Percentiles rank a stretch among this genome's conserved stretches.
phyloP scores from a whole-genome alignment of 495 filamentous ascomycete species.

The Penicillium malachiteum region DNA sequence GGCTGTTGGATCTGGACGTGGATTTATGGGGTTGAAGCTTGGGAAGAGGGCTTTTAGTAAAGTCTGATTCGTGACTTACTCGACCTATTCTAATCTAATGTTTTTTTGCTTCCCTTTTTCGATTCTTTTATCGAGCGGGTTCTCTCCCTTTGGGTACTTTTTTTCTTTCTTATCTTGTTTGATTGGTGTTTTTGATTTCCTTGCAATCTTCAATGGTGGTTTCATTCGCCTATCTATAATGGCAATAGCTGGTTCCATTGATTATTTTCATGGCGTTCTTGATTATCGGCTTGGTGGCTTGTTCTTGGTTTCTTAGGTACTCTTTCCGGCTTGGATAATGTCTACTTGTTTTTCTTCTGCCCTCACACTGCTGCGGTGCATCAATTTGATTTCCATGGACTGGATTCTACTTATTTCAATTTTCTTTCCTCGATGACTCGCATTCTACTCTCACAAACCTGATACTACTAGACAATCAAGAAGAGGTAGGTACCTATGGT shows the following conservation, averaged over 20 bases:
- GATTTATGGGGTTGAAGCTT: slow-evolving; percentile 40
- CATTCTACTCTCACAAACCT: too few relatives aligned
- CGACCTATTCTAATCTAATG: not conserved
- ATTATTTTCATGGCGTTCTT: not conserved
- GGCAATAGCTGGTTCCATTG: not conserved
- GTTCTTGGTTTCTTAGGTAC: not conserved
- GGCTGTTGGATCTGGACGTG: slow-evolving; percentile 15
- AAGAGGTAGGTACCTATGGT: too few relatives aligned
- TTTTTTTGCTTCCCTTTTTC: not conserved
- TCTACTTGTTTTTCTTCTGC: not conserved
- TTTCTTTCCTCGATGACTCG: too few relatives aligned
- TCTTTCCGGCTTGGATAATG: not conserved
- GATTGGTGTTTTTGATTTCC: not conserved
- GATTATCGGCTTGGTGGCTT: not conserved
- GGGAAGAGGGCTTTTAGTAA: slow-evolving; percentile 29
- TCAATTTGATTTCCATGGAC: not conserved
- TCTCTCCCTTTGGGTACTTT: too few relatives aligned
- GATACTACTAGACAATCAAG: too few relatives aligned
- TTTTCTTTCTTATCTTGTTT: too few relatives aligned
- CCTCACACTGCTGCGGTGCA: not conserved
- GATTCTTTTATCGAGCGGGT: not conserved
- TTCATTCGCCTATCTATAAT: too few relatives aligned
- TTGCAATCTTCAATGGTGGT: not conserved
- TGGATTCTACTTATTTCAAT: not conserved
- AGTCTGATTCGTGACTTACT: not conserved